Conservation (phyloP, 2,329 filamentous ascomycete species). For the Fusarium continuum region DNA sequence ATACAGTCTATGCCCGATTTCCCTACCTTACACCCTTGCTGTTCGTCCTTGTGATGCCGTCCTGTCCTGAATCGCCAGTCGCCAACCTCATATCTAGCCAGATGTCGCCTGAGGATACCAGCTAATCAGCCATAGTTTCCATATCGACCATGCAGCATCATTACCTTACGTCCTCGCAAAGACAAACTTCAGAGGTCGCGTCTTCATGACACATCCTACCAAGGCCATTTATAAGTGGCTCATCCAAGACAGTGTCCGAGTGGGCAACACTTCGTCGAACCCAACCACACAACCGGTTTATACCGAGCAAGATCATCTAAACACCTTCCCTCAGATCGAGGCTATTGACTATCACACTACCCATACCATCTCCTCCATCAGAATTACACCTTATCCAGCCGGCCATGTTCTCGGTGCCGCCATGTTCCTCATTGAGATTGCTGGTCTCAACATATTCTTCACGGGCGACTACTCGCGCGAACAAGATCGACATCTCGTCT, state of each 20-base stretch:
- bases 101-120: conserved; percentile 17
- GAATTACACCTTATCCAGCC: conserved; percentile 95
- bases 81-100: conserved; percentile 22
- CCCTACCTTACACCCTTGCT: conserved; percentile 37
- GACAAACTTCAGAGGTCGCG: conserved; percentile 94
- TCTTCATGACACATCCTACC: conserved; percentile 99
- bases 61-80: conserved; percentile 36
- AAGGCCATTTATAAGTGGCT: conserved; percentile 99
- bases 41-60: conserved; percentile 42
- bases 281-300: conserved; percentile 80
- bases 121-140: conserved; percentile 74
- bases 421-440: conserved; percentile 98
- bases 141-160: conserved; percentile 98
- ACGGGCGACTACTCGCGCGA: conserved; percentile 98
- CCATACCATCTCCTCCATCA: conserved; percentile 94
- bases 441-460: conserved; percentile 95
- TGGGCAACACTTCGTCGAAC: conserved; percentile 75
- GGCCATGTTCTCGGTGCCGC: conserved; percentile 98
- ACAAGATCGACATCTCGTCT: conserved; percentile 93
- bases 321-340: conserved; percentile 93
- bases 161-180: conserved; percentile 96
- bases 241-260: conserved; percentile 94
- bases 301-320: conserved; percentile 93
- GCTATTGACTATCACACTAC: conserved; percentile 99
- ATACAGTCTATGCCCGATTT: conserved; percentile 45